These are phyloP conservation scores for Pseudogymnoascus sp. DNA, from an alignment of 2,329 filamentous ascomycete species.

Conservation along the genomic window DNA sequence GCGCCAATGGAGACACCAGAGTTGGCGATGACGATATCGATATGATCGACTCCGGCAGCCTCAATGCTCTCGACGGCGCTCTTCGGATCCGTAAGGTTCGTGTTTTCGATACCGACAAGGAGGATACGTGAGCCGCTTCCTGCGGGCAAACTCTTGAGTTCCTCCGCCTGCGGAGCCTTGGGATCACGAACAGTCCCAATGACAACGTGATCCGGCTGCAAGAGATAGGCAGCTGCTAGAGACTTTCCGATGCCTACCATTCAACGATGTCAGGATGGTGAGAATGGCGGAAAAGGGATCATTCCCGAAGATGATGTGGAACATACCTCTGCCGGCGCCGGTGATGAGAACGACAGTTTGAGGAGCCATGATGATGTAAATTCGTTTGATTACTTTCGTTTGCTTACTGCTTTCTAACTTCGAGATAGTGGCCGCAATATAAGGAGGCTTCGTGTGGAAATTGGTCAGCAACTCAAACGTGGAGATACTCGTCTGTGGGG, in stretches of 20 bases:
- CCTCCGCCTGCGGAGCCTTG: neutral
- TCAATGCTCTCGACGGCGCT: neutral
- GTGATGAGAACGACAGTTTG: neutral
- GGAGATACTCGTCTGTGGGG: neutral
- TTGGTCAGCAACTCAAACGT: neutral
- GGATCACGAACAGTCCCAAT: neutral
- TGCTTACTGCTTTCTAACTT: neutral
- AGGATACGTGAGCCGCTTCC: neutral
- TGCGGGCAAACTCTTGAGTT: neutral
- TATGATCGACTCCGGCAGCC: constrained; percentile 18
- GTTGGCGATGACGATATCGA: constrained; percentile 32
- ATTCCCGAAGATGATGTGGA: neutral
- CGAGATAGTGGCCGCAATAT: neutral
- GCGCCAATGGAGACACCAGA: neutral
- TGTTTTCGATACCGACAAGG: neutral
- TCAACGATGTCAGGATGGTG: neutral
- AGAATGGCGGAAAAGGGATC: neutral
- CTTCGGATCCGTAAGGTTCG: neutral
- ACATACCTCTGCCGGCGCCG: neutral
- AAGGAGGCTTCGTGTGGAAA: neutral
- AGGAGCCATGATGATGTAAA: neutral
- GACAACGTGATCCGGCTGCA: neutral
- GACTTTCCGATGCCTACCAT: neutral
- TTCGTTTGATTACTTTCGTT: neutral
- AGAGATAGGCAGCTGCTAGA: neutral